A percentile compares a stretch with the other conserved stretches of the same genome.
Conservation (phyloP, 352 stramenopile genomes). For the Phytophthora melonis region DNA sequence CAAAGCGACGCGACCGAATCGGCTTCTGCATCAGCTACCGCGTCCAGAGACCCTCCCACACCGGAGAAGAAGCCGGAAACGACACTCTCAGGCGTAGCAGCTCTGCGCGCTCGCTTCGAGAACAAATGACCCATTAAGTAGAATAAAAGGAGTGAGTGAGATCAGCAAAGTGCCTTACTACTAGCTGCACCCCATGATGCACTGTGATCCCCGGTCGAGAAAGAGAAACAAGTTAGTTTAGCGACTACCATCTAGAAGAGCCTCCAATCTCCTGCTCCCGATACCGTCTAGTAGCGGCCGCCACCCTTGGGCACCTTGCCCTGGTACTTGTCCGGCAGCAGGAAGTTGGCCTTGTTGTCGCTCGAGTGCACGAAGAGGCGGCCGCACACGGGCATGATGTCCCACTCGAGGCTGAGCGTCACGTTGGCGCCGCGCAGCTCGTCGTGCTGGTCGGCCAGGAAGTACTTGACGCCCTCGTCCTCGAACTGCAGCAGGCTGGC, state of each 20-base stretch:
- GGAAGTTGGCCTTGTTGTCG: slow-evolving; percentile 59
- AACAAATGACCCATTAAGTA: slow-evolving; percentile 46
- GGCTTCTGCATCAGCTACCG: slow-evolving; percentile 13
- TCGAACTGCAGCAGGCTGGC: slow-evolving; percentile 59
- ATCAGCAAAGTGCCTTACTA: background rate
- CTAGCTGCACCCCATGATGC: background rate
- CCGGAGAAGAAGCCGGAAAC: slow-evolving; percentile 37
- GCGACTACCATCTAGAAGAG: slow-evolving; percentile 23
- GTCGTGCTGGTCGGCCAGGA: slow-evolving; percentile 81
- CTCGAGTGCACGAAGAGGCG: slow-evolving; percentile 75
- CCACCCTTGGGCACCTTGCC: slow-evolving; percentile 62
- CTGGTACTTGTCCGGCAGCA: slow-evolving; percentile 72
- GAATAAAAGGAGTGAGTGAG: slow-evolving; percentile 15
- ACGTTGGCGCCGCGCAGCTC: slow-evolving; percentile 82
- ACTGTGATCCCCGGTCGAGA: slow-evolving; percentile 5
- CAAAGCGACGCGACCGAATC: slow-evolving; percentile 38
- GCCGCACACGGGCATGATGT: slow-evolving; percentile 89
- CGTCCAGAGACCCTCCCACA: slow-evolving; percentile 7
- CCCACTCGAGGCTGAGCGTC: slow-evolving; percentile 84
- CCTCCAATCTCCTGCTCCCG: background rate
- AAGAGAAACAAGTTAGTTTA: slow-evolving; percentile 20
- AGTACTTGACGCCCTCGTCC: slow-evolving; percentile 86
- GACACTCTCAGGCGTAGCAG: slow-evolving; percentile 64
- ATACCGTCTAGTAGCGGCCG: slow-evolving; percentile 39
- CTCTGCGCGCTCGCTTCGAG: slow-evolving; percentile 81